These are phyloP conservation scores for Macrotyloma uniflorum DNA, from an alignment of 306 rosid species.

Conservation along the genomic window DNA sequence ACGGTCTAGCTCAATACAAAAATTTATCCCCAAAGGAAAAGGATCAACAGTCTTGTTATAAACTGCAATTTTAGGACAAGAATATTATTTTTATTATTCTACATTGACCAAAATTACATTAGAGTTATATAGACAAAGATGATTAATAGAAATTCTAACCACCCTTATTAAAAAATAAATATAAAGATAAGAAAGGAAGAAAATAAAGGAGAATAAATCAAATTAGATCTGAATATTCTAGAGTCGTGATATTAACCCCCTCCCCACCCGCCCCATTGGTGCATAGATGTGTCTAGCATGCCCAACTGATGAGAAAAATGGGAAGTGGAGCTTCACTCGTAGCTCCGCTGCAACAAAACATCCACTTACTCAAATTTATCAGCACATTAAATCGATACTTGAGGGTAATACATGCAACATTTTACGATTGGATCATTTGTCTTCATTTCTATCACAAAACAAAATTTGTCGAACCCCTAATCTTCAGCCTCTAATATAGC, in stretches of 20 bases:
- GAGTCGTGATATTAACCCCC: no score
- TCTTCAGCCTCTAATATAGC: constrained; percentile 23
- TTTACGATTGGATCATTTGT: constrained; percentile 13
- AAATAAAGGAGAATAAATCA: background rate
- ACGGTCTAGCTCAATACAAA: background rate
- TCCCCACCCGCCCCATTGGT: background rate
- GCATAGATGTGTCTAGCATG: no score
- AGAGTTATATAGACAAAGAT: no score
- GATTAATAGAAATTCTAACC: background rate
- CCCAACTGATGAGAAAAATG: background rate
- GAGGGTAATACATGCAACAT: constrained; percentile 28
- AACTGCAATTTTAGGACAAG: background rate
- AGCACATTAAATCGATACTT: constrained; percentile 31
- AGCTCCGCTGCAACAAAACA: background rate
- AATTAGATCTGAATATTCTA: no score
- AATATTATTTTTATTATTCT: background rate
- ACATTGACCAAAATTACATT: background rate
- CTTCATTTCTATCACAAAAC: constrained; percentile 11
- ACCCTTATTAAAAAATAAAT: background rate
- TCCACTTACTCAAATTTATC: constrained; percentile 9
- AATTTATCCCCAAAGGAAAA: background rate
- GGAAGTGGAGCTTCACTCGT: background rate
- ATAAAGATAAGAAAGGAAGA: no score
- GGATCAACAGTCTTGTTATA: background rate
- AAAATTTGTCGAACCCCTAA: constrained; percentile 15